Evolutionary conservation across 805 yeast species (phyloP).

Genomic region (Schwanniomyces pseudopolymorphus): DNA sequence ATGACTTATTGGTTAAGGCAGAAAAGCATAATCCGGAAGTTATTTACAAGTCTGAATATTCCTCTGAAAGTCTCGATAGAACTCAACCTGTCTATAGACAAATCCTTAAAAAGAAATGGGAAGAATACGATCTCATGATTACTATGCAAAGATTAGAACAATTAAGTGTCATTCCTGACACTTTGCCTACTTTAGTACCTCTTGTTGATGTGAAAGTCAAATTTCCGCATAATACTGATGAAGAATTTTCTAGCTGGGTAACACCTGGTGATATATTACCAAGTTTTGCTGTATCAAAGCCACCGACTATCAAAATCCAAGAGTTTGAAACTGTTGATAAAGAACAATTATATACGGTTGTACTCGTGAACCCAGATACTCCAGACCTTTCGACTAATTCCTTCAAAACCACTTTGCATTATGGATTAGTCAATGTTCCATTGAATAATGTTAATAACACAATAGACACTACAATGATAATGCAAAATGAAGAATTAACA

Average conservation of each 20-base stretch:
- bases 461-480: constrained; percentile 46
- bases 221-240: constrained; percentile 63
- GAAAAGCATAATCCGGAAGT: constrained; percentile 86
- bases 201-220: constrained; percentile 69
- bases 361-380: constrained; percentile 88
- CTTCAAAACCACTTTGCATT: constrained; percentile 69
- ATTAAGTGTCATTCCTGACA: constrained; percentile 85
- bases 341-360: constrained; percentile 66
- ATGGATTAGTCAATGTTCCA: constrained; percentile 71
- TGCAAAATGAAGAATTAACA: constrained; percentile 29
- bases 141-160: constrained; percentile 92
- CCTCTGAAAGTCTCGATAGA: constrained; percentile 55
- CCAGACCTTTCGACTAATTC: constrained; percentile 74
- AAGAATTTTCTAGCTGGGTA: constrained; percentile 63
- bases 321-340: constrained; percentile 56
- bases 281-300: constrained; percentile 66
- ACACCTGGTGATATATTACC: constrained; percentile 79
- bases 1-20: constrained; percentile 51
- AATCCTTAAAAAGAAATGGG: constrained; percentile 71
- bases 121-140: constrained; percentile 64
- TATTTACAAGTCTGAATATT: constrained; percentile 57
- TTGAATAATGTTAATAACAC: constrained; percentile 57
- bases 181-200: constrained; percentile 86
- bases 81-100: constrained; percentile 78
- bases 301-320: constrained; percentile 76